Evolutionary conservation across 768 basidiomycete genomes (phyloP).

Genomic region (Termitomyces sp.): DNA sequence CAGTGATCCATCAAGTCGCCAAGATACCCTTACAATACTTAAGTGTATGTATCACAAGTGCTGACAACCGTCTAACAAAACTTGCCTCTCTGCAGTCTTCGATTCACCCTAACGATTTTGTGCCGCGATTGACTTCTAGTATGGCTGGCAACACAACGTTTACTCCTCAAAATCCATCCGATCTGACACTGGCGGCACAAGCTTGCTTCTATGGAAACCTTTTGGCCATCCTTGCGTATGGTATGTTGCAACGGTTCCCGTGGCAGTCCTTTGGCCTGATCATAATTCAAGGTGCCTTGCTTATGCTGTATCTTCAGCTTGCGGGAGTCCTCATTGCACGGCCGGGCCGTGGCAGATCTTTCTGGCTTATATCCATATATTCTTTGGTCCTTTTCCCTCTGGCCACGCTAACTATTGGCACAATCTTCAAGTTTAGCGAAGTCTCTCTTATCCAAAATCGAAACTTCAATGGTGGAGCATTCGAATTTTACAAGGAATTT

Average conservation of each 20-base stretch:
- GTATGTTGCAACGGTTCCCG: conserved; percentile 14
- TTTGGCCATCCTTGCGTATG: conserved; percentile 30
- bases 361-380: conserved; percentile 32
- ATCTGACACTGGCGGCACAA: conserved; percentile 11
- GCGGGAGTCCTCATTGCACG: conserved; percentile 29
- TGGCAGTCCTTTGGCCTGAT: not conserved
- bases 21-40: not conserved
- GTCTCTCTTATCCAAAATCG: conserved; percentile 24
- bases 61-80: not conserved
- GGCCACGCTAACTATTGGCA: conserved; percentile 26
- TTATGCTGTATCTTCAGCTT: conserved; percentile 38
- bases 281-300: conserved; percentile 27
- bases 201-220: conserved; percentile 32
- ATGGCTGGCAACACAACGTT: not conserved
- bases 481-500: conserved; percentile 11
- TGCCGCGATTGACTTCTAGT: not conserved
- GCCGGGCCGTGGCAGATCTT: conserved; percentile 30
- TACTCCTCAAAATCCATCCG: not conserved
- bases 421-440: conserved; percentile 29
- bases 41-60: not conserved
- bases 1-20: not conserved
- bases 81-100: not conserved
- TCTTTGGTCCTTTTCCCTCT: conserved; percentile 28
- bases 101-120: not conserved
- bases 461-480: conserved; percentile 11